Percentiles rank a stretch among this genome's conserved stretches.
Evolutionary conservation across 768 basidiomycete species (phyloP).

Genomic region (Cantharellus anzutake): DNA sequence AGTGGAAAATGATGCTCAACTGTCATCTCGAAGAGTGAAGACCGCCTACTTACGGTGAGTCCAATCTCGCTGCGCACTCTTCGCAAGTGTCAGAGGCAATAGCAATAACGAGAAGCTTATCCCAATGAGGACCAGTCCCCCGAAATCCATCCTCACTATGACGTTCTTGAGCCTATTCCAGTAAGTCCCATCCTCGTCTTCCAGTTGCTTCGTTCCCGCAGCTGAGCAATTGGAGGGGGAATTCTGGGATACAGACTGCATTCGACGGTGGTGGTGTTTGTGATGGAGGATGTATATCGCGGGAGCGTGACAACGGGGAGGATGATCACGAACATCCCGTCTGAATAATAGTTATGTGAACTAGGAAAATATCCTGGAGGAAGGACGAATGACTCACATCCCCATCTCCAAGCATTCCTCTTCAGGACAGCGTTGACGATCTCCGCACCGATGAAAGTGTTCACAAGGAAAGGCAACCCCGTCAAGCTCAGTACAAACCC

Average conservation of each 20-base stretch:
- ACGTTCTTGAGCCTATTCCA: conserved; percentile 10
- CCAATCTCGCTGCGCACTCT: conserved; percentile 28
- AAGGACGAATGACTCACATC: conserved; percentile 26
- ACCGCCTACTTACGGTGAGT: conserved; percentile 7
- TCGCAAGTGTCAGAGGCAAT: conserved; percentile 33
- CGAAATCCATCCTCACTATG: conserved; percentile 22
- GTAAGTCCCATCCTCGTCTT: conserved; percentile 8
- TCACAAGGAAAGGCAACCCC: conserved; percentile 36
- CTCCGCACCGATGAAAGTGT: conserved; percentile 46
- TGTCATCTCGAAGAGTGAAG: background rate
- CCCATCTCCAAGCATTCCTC: conserved; percentile 46
- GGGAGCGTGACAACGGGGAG: conserved; percentile 19
- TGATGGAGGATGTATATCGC: background rate
- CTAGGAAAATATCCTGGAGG: background rate
- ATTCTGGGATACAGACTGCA: background rate
- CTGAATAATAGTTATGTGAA: conserved; percentile 14
- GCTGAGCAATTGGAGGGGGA: background rate
- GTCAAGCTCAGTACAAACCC: conserved; percentile 30
- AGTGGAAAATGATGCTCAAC: too few species aligned
- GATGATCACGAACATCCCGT: conserved; percentile 40
- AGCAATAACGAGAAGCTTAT: conserved; percentile 31
- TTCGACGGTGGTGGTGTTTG: background rate
- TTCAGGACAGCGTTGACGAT: conserved; percentile 28
- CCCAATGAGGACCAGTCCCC: conserved; percentile 34
- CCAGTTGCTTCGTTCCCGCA: conserved; percentile 8